These are phyloP conservation scores for Glycine tomentella DNA, from an alignment of 306 rosid species.

Conservation along the genomic window DNA sequence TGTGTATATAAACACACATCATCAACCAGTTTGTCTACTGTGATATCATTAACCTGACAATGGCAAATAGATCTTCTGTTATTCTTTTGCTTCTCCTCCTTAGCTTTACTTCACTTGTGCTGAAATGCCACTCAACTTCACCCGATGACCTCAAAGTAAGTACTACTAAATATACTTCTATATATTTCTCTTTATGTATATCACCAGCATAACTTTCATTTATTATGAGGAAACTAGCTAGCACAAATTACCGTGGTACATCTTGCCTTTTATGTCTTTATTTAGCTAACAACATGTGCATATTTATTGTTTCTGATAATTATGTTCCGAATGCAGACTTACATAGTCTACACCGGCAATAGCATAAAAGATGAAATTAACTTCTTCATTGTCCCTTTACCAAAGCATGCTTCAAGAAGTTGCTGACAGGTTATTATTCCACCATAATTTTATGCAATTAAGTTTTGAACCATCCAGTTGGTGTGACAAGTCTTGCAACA, in stretches of 20 bases:
- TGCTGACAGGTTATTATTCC: constrained; percentile 48
- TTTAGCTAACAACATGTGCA: not conserved
- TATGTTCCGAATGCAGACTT: constrained; percentile 48
- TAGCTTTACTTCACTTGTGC: constrained; percentile 26
- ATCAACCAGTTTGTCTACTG: too few species aligned
- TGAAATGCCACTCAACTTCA: constrained; percentile 37
- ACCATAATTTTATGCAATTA: not conserved
- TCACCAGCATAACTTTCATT: too few species aligned
- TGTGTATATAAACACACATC: constrained; percentile 21
- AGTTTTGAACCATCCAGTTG: not conserved
- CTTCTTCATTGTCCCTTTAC: constrained; percentile 36
- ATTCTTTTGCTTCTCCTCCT: constrained; percentile 41
- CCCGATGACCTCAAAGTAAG: constrained; percentile 32
- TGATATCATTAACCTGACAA: not conserved
- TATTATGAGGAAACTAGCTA: not conserved
- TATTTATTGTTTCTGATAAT: not conserved
- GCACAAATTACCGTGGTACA: too few species aligned
- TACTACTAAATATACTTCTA: not conserved
- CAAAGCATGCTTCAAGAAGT: constrained; percentile 48
- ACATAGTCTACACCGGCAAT: constrained; percentile 58
- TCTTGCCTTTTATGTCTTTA: too few species aligned
- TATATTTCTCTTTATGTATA: too few species aligned
- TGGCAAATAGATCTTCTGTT: constrained; percentile 2
- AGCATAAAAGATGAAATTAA: constrained; percentile 31
- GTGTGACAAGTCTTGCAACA: not conserved